Conservation (phyloP, 2,329 filamentous ascomycete species). For the Lachnellula suecica region DNA sequence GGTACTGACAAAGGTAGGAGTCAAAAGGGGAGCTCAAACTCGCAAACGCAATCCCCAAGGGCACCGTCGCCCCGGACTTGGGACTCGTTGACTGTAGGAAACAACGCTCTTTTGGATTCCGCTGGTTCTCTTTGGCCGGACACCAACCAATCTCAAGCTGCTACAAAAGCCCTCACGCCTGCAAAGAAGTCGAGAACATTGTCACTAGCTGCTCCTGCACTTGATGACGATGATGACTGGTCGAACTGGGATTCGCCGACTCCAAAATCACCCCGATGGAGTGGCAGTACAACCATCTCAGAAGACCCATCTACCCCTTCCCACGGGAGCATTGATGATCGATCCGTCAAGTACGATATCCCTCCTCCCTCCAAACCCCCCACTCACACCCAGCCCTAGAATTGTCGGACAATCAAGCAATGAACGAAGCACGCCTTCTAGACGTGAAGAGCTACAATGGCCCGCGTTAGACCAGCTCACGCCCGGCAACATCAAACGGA, state of each 20-base stretch:
- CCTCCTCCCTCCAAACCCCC: constrained; percentile 12
- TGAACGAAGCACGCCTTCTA: constrained; percentile 22
- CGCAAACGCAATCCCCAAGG: constrained; percentile 19
- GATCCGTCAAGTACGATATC: constrained; percentile 26
- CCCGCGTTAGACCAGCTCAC: constrained; percentile 46
- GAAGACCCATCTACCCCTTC: constrained; percentile 27
- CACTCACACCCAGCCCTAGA: constrained; percentile 9
- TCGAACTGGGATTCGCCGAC: constrained; percentile 61
- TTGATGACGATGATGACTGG: constrained; percentile 54
- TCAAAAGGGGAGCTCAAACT: not conserved
- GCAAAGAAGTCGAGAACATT: constrained; percentile 25
- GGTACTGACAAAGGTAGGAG: constrained; percentile 18
- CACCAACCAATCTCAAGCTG: constrained; percentile 10
- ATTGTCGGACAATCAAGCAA: constrained; percentile 18
- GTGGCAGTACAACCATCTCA: constrained; percentile 44
- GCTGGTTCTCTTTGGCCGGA: constrained; percentile 18
- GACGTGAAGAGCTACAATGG: constrained; percentile 37
- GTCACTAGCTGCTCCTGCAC: constrained; percentile 24
- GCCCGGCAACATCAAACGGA: constrained; percentile 74
- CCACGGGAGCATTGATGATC: constrained; percentile 19
- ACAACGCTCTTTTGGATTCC: constrained; percentile 21
- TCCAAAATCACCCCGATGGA: constrained; percentile 60
- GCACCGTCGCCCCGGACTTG: constrained; percentile 26
- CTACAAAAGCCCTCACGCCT: constrained; percentile 15
- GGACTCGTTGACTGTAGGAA: constrained; percentile 30